Percentiles rank a stretch among this genome's conserved stretches.
These are phyloP conservation scores for Tagetes erecta DNA, from an alignment of 129 eudicot species.

Conservation along the genomic window DNA sequence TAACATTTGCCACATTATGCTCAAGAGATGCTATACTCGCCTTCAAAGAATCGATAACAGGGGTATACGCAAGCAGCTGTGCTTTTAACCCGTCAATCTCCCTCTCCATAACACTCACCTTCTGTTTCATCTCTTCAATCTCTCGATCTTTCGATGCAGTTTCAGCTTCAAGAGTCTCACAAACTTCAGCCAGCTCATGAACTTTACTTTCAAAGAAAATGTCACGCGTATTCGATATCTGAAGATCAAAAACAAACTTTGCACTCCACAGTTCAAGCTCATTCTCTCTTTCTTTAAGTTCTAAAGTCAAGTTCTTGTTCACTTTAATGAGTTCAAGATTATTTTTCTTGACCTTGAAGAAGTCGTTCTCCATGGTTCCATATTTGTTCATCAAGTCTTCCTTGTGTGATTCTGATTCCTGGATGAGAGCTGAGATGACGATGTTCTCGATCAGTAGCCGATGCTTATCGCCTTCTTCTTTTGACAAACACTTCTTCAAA, in stretches of 20 bases:
- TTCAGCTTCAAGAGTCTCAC: slow-evolving; percentile 65
- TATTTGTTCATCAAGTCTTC: slow-evolving; percentile 34
- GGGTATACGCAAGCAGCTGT: slow-evolving; percentile 60
- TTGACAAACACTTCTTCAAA: slow-evolving; percentile 45
- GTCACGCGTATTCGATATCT: slow-evolving; percentile 62
- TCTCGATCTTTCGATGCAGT: slow-evolving; percentile 54
- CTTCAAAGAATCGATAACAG: slow-evolving; percentile 53
- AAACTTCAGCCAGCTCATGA: slow-evolving; percentile 64
- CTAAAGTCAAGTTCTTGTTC: slow-evolving; percentile 51
- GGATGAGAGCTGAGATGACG: slow-evolving; percentile 49
- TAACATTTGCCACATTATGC: slow-evolving; percentile 47
- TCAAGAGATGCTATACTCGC: slow-evolving; percentile 70
- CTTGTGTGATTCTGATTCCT: slow-evolving; percentile 46
- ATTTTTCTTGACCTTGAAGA: slow-evolving; percentile 37
- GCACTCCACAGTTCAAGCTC: slow-evolving; percentile 92
- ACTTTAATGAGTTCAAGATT: slow-evolving; percentile 42
- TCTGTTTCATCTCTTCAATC: slow-evolving; percentile 64
- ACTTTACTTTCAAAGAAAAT: slow-evolving; percentile 62
- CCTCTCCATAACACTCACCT: slow-evolving; percentile 46
- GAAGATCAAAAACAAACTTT: slow-evolving; percentile 91
- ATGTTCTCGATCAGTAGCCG: slow-evolving; percentile 67
- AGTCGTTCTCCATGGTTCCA: slow-evolving; percentile 39
- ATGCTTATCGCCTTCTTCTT: slow-evolving; percentile 60
- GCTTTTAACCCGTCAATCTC: slow-evolving; percentile 59
- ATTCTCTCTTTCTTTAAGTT: slow-evolving; percentile 63